A percentile compares a stretch with the other conserved stretches of the same genome.
These are phyloP conservation scores for Verticillium isaacii DNA, from an alignment of 2,329 filamentous ascomycete species.

Conservation along the genomic window DNA sequence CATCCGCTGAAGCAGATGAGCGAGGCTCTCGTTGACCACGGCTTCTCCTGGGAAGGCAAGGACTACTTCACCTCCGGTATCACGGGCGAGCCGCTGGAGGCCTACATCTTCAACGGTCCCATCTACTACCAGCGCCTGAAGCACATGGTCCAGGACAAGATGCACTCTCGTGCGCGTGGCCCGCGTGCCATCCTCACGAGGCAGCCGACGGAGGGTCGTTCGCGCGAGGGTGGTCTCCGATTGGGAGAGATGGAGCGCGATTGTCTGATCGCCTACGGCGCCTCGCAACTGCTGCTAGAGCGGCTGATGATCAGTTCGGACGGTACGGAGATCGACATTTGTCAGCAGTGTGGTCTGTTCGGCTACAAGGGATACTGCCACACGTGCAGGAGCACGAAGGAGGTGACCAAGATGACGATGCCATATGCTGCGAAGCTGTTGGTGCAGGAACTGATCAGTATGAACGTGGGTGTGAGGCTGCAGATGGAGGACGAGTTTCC, in stretches of 20 bases:
- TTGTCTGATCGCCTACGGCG: conserved; percentile 95
- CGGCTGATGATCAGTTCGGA: conserved; percentile 93
- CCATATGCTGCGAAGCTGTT: conserved; percentile 95
- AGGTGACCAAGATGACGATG: conserved; percentile 90
- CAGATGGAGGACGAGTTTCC: conserved; percentile 94
- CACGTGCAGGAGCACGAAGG: conserved; percentile 79
- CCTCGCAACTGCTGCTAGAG: conserved; percentile 86
- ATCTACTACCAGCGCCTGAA: conserved; percentile 99
- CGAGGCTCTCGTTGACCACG: conserved; percentile 74
- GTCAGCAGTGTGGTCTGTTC: conserved; percentile 90
- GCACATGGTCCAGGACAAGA: conserved; percentile 99
- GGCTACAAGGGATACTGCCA: conserved; percentile 94
- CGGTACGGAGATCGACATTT: conserved; percentile 86
- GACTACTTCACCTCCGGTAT: conserved; percentile 95
- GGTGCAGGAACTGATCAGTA: conserved; percentile 92
- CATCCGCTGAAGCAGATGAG: conserved; percentile 86
- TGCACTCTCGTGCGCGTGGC: conserved; percentile 91
- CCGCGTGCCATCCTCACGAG: conserved; percentile 88
- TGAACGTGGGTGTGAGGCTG: conserved; percentile 95
- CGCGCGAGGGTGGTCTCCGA: conserved; percentile 84
- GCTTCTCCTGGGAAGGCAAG: conserved; percentile 95
- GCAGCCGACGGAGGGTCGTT: conserved; percentile 93
- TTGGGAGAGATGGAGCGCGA: conserved; percentile 99
- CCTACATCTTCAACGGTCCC: conserved; percentile 96
- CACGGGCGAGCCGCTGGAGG: conserved; percentile 87